phyloP scores from a whole-genome alignment of 1,139 yeast genomes.

The Groenewaldozyma sp. region DNA sequence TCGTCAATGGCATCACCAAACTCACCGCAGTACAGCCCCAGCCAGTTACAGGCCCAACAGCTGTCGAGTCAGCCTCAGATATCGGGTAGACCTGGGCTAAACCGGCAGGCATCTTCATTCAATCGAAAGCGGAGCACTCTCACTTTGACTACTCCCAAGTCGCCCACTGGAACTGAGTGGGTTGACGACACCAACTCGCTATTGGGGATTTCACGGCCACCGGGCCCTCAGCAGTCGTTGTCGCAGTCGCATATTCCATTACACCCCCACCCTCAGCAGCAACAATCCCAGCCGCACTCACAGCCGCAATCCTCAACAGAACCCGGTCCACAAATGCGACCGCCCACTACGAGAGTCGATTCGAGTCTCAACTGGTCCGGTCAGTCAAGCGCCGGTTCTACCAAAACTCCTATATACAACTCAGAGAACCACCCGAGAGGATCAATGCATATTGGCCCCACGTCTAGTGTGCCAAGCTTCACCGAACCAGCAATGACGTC shows the following conservation, averaged over 20 bases:
- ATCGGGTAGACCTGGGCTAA: not conserved
- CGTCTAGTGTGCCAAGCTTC: not conserved
- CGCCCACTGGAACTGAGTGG: constrained; percentile 4
- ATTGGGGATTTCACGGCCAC: too few species aligned
- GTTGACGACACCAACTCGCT: constrained; percentile 3
- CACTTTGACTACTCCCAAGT: not conserved
- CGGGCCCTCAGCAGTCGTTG: not conserved
- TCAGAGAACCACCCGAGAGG: constrained; percentile 1
- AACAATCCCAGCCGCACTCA: not conserved
- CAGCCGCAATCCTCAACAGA: too few species aligned
- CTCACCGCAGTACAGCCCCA: constrained; percentile 4
- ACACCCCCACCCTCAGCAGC: not conserved
- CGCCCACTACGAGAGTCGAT: not conserved
- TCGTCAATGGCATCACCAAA: too few species aligned
- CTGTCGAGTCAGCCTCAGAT: not conserved
- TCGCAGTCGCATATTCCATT: not conserved
- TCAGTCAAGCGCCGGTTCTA: not conserved
- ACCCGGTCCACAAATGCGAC: too few species aligned
- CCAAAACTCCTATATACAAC: constrained; percentile 1
- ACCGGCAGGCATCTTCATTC: not conserved
- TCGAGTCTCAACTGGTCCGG: not conserved
- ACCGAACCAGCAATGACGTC: constrained; percentile 2
- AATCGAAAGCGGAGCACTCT: constrained; percentile 1
- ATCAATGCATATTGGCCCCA: not conserved
- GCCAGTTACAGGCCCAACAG: not conserved